Evolutionary conservation across 208 protist genomes (phyloP), one percentile per base, ranked within the genome.

Genomic region (Porcisia hertigi): DNA sequence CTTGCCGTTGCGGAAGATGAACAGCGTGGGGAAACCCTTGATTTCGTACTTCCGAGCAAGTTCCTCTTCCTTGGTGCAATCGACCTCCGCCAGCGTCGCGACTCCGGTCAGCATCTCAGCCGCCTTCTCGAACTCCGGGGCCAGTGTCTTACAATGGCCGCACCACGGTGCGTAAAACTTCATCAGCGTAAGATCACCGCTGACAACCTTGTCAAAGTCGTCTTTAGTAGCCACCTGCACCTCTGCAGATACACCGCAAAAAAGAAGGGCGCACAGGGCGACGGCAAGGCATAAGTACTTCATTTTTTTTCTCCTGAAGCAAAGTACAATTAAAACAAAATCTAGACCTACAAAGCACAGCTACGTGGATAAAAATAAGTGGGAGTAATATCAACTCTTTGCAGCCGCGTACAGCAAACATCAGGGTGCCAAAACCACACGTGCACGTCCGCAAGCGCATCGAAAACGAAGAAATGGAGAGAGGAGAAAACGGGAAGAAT

Each of bases 101-200:
- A 86, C 74, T 43, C 80, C 85, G n/a, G 79, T 67, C 59, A 96
- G 81, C 18, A 83, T 65, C 0, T 87, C 85, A 14, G 92, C 80
- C 0, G 95, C 91, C 71, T 95, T 92, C 58, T 86, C 82, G 71
- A 86, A 97, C 79, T 97, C 93, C 23, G 96, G 95, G 3, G 89
- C 94, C 43, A 98, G 85, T 75, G 94, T 95, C 77, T 98, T 94
- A 90, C 98, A 99, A 87, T 98, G 96, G 47, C 96, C 96, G 82
- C 98, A 99, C 96, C 96, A 98, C 70, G 95, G 94, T 39, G 94
- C 92, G 67, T 96, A 98, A 80, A 99, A 99, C 83, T 99, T 98
- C 47, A 99, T 87, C 30, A 98, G 81, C 12, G 85, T 81, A 3
- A 96, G 64, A 34, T 90, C 87, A 7, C 70, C 82, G 52, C 49